Evolutionary conservation across 2,329 filamentous ascomycete species (phyloP).

Genomic region (Passalora sequoiae): DNA sequence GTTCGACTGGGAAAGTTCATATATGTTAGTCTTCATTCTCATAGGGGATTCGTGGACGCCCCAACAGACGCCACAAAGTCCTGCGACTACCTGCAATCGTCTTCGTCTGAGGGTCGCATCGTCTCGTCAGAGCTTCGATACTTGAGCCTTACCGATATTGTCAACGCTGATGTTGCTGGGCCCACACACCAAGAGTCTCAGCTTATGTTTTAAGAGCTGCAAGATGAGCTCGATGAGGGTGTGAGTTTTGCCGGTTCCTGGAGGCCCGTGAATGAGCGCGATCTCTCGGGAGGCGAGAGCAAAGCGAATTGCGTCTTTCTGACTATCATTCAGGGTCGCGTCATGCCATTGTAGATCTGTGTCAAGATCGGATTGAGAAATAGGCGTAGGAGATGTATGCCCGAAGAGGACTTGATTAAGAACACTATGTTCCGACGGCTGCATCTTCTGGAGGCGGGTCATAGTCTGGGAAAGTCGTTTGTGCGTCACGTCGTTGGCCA

Average conservation of each 20-base stretch:
- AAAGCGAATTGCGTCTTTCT: slow-evolving; percentile 66
- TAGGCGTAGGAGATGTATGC: slow-evolving; percentile 49
- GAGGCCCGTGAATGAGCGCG: slow-evolving; percentile 87
- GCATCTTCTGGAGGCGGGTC: slow-evolving; percentile 53
- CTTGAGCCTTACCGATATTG: too few species aligned
- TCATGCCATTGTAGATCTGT: slow-evolving; percentile 50
- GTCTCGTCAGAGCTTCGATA: too few species aligned
- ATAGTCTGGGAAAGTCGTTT: slow-evolving; percentile 63
- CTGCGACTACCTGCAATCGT: too few species aligned
- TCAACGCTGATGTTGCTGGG: slow-evolving; percentile 97
- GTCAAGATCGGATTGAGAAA: slow-evolving; percentile 40
- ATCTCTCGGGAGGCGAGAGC: slow-evolving; percentile 76
- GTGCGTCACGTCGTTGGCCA: slow-evolving; percentile 63
- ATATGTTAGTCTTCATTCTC: too few species aligned
- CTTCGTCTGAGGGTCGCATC: too few species aligned
- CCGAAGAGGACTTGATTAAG: slow-evolving; percentile 60
- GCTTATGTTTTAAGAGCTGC: slow-evolving; percentile 70
- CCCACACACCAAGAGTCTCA: slow-evolving; percentile 84
- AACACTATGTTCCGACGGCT: slow-evolving; percentile 51
- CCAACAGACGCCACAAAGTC: too few species aligned
- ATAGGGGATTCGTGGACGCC: too few species aligned
- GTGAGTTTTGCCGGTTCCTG: slow-evolving; percentile 94
- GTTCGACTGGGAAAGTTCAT: too few species aligned
- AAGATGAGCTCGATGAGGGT: slow-evolving; percentile 91
- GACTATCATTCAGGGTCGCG: slow-evolving; percentile 55